Percentiles rank a stretch among this genome's conserved stretches.
Evolutionary conservation across 805 yeast species (phyloP).

Genomic region (Wickerhamomyces sydowiorum): DNA sequence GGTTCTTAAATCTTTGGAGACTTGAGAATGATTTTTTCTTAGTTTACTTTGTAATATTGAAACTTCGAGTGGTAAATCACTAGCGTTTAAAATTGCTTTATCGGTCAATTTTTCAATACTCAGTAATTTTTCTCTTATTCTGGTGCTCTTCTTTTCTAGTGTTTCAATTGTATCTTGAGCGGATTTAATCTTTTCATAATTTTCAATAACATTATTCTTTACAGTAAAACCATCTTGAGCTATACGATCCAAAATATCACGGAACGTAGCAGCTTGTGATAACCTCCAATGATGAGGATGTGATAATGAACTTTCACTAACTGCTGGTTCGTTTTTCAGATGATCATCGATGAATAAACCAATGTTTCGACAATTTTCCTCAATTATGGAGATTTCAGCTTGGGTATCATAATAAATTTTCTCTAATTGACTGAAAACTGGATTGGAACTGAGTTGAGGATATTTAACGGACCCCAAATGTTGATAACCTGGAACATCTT

Average conservation of each 20-base stretch:
- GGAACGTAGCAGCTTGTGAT: slow-evolving; percentile 20
- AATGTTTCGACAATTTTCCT: slow-evolving; percentile 24
- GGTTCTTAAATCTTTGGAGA: slow-evolving; percentile 7
- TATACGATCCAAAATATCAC: slow-evolving; percentile 3
- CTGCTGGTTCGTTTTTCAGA: slow-evolving; percentile 16
- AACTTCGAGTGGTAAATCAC: slow-evolving; percentile 16
- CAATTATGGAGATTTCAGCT: slow-evolving; percentile 28
- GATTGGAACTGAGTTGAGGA: slow-evolving; percentile 16
- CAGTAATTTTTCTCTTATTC: slow-evolving; percentile 6
- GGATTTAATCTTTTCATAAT: neutral
- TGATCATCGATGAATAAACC: slow-evolving; percentile 29
- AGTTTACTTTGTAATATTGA: slow-evolving; percentile 11
- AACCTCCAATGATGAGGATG: slow-evolving; percentile 33
- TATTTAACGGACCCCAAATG: slow-evolving; percentile 15
- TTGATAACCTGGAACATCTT: slow-evolving; percentile 11
- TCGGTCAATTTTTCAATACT: slow-evolving; percentile 6
- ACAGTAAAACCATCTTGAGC: neutral
- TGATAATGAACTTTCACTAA: slow-evolving; percentile 23
- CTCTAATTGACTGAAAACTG: slow-evolving; percentile 12
- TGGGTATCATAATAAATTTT: slow-evolving; percentile 20
- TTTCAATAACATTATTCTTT: slow-evolving; percentile 2
- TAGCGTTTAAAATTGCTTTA: slow-evolving; percentile 4
- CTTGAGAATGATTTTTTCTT: slow-evolving; percentile 8
- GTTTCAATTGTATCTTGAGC: slow-evolving; percentile 3
- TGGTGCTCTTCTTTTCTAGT: slow-evolving; percentile 1